Evolutionary conservation across 2,329 filamentous ascomycete genomes (phyloP).

Genomic region (Lecanicillium sp.): DNA sequence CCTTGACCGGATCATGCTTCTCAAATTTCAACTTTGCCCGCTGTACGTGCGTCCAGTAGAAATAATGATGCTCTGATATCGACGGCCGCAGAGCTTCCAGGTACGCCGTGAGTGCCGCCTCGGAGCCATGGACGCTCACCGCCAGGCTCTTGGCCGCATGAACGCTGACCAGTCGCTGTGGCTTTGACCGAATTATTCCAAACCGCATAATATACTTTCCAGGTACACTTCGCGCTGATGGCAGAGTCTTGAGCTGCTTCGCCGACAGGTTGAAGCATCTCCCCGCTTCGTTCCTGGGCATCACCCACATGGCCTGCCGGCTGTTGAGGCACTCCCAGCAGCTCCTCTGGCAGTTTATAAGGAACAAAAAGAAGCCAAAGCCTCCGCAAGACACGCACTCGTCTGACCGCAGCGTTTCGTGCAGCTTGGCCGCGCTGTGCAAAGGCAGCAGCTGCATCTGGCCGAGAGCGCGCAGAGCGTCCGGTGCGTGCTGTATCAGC

Average conservation of each 20-base stretch:
- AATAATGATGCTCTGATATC: no score
- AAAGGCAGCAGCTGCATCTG: conserved; percentile 15
- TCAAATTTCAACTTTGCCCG: background rate
- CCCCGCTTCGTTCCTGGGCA: conserved; percentile 13
- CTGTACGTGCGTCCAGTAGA: no score
- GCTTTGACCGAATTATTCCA: conserved; percentile 9
- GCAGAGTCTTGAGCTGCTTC: conserved; percentile 11
- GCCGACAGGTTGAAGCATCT: conserved; percentile 17
- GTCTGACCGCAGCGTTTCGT: conserved; percentile 14
- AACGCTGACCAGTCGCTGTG: conserved; percentile 18
- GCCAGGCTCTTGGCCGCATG: conserved; percentile 20
- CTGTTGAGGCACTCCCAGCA: conserved; percentile 20
- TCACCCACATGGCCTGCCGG: conserved; percentile 18
- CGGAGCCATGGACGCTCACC: conserved; percentile 17
- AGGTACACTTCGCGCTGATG: conserved; percentile 15
- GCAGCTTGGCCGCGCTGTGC: conserved; percentile 16
- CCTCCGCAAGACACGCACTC: conserved; percentile 20
- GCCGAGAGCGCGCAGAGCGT: conserved; percentile 16
- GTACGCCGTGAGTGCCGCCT: background rate
- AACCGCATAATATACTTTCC: no score
- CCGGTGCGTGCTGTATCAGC: conserved; percentile 31
- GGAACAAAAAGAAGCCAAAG: conserved; percentile 22
- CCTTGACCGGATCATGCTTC: background rate
- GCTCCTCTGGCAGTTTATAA: conserved; percentile 22
- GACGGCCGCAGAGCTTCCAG: background rate